Percentiles rank a stretch among this genome's conserved stretches.
Conservation (phyloP, 192 early-diverging fungal genomes). For the Backusella macrospora region DNA sequence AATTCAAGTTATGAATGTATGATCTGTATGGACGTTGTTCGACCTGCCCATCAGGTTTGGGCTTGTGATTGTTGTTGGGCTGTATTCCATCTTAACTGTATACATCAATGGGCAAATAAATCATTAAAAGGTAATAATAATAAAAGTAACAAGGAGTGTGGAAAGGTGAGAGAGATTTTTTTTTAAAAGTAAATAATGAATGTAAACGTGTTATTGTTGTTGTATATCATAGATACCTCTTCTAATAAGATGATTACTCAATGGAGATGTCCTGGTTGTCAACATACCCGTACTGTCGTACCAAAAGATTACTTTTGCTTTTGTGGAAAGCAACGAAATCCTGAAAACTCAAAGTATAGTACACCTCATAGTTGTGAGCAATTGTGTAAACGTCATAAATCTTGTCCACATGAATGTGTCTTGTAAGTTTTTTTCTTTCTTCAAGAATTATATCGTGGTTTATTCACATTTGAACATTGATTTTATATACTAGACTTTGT, state of each 20-base stretch:
- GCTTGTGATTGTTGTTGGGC: slow-evolving; percentile 86
- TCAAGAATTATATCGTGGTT: neutral
- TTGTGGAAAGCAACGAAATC: slow-evolving; percentile 80
- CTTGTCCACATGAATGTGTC: slow-evolving; percentile 81
- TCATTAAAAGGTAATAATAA: slow-evolving; percentile 54
- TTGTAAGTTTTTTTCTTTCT: too few relatives aligned
- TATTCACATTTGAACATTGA: too few relatives aligned
- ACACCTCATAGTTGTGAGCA: slow-evolving; percentile 88
- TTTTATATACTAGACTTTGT: slow-evolving; percentile 61
- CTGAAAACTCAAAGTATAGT: slow-evolving; percentile 60
- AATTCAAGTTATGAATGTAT: slow-evolving; percentile 90
- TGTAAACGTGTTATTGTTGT: too few relatives aligned
- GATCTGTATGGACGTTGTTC: slow-evolving; percentile 91
- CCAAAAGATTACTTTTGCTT: slow-evolving; percentile 85
- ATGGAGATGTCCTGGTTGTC: slow-evolving; percentile 96
- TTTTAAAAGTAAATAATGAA: too few relatives aligned
- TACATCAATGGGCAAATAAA: slow-evolving; percentile 77
- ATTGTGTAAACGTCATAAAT: slow-evolving; percentile 64
- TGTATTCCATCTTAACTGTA: slow-evolving; percentile 88
- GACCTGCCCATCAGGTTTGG: slow-evolving; percentile 76
- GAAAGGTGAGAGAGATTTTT: too few relatives aligned
- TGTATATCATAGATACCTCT: slow-evolving; percentile 40
- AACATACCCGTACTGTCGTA: slow-evolving; percentile 63
- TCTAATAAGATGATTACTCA: slow-evolving; percentile 33
- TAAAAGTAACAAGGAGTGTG: too few relatives aligned